Conservation (phyloP, 768 basidiomycete species). For the Crucibulum laeve region DNA sequence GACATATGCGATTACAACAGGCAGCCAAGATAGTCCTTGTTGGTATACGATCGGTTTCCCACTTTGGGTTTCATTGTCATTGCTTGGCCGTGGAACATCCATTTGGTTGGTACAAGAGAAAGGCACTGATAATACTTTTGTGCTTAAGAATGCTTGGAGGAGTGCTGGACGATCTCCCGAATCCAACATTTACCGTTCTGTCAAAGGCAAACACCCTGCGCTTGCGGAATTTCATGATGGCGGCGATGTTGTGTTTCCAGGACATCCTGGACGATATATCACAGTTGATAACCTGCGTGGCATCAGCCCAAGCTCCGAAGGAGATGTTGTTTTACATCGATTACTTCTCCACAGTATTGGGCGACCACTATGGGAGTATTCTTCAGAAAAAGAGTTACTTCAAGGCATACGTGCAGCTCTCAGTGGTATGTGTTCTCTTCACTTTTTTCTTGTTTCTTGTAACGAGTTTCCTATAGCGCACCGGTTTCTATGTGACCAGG, state of each 20-base stretch:
- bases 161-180: constrained; percentile 9
- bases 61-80: constrained; percentile 12
- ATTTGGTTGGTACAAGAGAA: constrained; percentile 10
- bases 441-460: not conserved
- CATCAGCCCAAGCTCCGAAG: not conserved
- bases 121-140: not conserved
- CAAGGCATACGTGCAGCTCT: constrained; percentile 12
- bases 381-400: constrained; percentile 12
- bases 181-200: constrained; percentile 12
- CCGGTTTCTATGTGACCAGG: constrained; percentile 12
- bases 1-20: constrained; percentile 5
- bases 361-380: constrained; percentile 14
- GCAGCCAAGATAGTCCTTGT: constrained; percentile 3
- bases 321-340: constrained; percentile 11
- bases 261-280: constrained; percentile 3
- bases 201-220: constrained; percentile 6
- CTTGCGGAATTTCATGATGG: constrained; percentile 13
- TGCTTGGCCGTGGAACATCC: constrained; percentile 12
- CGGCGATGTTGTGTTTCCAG: constrained; percentile 9
- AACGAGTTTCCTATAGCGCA: constrained; percentile 11
- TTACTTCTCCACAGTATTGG: constrained; percentile 12
- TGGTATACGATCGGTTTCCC: constrained; percentile 15
- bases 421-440: constrained; percentile 8
- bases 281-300: constrained; percentile 8
- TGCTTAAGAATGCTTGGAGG: constrained; percentile 13